Evolutionary conservation across 176 grass and related monocot species (phyloP).

Genomic region (Elaeis guineensis): DNA sequence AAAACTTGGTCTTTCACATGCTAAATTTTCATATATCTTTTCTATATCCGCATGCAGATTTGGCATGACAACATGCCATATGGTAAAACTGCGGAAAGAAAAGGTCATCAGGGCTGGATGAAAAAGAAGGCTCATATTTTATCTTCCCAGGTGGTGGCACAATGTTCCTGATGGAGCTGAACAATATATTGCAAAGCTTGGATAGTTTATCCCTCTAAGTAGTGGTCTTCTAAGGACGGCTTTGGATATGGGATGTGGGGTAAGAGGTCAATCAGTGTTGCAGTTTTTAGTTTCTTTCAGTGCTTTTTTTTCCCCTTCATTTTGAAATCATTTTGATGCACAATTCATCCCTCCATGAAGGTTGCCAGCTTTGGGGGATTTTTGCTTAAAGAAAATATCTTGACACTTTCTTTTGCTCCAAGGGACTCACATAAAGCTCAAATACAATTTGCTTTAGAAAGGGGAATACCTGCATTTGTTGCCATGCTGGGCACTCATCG

Average conservation of each 20-base stretch:
- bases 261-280: slow-evolving; percentile 33
- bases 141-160: slow-evolving; percentile 83
- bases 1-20: too few species aligned
- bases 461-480: slow-evolving; percentile 89
- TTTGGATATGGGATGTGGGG: slow-evolving; percentile 96
- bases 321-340: too few species aligned
- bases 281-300: slow-evolving; percentile 11
- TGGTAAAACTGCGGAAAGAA: slow-evolving; percentile 87
- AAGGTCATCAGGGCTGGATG: slow-evolving; percentile 97
- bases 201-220: slow-evolving; percentile 54
- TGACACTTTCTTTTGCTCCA: slow-evolving; percentile 81
- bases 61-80: slow-evolving; percentile 97
- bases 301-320: background rate
- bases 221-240: slow-evolving; percentile 53
- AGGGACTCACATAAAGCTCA: slow-evolving; percentile 96
- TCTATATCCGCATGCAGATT: slow-evolving; percentile 44
- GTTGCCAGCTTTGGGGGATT: slow-evolving; percentile 94
- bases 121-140: slow-evolving; percentile 70
- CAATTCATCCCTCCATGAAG: slow-evolving; percentile 28
- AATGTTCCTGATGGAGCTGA: slow-evolving; percentile 82
- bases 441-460: slow-evolving; percentile 91
- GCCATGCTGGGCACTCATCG: slow-evolving; percentile 73
- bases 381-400: slow-evolving; percentile 75
- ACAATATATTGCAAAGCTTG: slow-evolving; percentile 67
- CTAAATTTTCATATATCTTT: background rate